Base-by-base conservation (phyloP, 768 basidiomycete genomes). In the Boletus tomentosulus region DNA sequence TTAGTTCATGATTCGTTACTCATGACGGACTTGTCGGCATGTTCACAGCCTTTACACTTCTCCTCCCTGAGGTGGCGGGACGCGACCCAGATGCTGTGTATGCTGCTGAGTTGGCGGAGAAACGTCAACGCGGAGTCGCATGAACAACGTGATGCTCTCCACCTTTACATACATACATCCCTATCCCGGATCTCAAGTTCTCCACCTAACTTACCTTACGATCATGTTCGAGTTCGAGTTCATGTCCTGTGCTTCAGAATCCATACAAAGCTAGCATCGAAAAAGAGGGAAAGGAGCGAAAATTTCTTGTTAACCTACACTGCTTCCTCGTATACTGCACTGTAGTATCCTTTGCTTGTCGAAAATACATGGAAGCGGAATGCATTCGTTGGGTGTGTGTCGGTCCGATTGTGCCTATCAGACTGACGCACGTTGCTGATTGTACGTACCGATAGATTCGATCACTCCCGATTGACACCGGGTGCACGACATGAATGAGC, bases 51-150 rank as follows among this genome's bases (percentile, higher is more conserved):
- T 73, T 69, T 56, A 78, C 78, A 9, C 66, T 78, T 8, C 73
- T 82, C 48, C 74, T 82, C 3, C 80, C 80, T 3, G 80, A 82
- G 60, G 76, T 78, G 19, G 71, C 73, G 37, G 74, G 72, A 30
- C 80, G 79, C 46, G 80, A 82, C 47, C 76, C 80, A 9, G 81
- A 82, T 53, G 62, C 72, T 31, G 47, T 82, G 9, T 65, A 76
- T 38, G 73, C 71, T 19, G 63, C 72, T 54, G 79, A 81, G 63
- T 43, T 67, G 16, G 59, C 52, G 7, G 68, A 69, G 47, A 55
- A 66, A 6, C 56, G 41, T 3, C 5, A 19, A 3, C 4, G 3
- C 16, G 16, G 12, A 11, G 9, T 25, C 1, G 44, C 27, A 41
- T 62, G 37, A 50, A 28, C 25, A 22, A 11, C 39, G 3, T 41